These are phyloP conservation scores for Scedosporium apiospermum DNA, from an alignment of 2,329 filamentous ascomycete species.

Conservation along the genomic window DNA sequence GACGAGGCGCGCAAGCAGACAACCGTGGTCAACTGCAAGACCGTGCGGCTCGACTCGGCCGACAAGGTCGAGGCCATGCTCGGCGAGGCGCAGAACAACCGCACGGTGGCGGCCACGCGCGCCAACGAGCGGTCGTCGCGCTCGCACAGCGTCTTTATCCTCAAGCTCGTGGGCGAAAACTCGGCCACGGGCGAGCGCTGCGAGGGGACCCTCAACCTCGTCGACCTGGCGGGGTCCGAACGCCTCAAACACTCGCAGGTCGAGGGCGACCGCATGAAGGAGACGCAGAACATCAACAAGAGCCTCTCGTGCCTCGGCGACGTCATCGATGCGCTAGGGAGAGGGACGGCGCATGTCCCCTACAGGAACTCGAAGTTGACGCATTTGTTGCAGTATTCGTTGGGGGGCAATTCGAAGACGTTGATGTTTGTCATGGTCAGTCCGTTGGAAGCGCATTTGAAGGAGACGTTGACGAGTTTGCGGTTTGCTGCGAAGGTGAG, in stretches of 20 bases:
- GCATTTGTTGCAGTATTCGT: conserved; percentile 85
- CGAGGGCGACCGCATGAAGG: conserved; percentile 78
- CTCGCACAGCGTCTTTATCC: conserved; percentile 92
- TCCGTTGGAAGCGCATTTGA: conserved; percentile 79
- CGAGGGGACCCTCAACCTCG: conserved; percentile 89
- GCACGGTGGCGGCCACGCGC: conserved; percentile 92
- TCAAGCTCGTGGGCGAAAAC: conserved; percentile 69
- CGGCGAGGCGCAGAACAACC: conserved; percentile 70
- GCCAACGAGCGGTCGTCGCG: conserved; percentile 91
- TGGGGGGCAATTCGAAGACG: conserved; percentile 93
- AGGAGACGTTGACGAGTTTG: conserved; percentile 88
- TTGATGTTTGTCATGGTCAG: conserved; percentile 99
- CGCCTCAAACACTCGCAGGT: conserved; percentile 78
- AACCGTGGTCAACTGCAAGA: conserved; percentile 68
- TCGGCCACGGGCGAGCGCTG: conserved; percentile 68
- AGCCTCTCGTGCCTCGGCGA: conserved; percentile 86
- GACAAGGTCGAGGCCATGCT: conserved; percentile 73
- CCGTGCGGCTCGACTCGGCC: conserved; percentile 68
- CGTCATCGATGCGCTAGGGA: conserved; percentile 87
- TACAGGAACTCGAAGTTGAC: conserved; percentile 97
- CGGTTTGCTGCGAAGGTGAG: conserved; percentile 87
- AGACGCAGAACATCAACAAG: conserved; percentile 97
- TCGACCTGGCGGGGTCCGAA: conserved; percentile 91
- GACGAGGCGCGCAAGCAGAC: conserved; percentile 77
- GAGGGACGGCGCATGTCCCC: conserved; percentile 74